Evolutionary conservation across 257 asterid genomes (phyloP).

Genomic region (Solanum bulbocastanum): DNA sequence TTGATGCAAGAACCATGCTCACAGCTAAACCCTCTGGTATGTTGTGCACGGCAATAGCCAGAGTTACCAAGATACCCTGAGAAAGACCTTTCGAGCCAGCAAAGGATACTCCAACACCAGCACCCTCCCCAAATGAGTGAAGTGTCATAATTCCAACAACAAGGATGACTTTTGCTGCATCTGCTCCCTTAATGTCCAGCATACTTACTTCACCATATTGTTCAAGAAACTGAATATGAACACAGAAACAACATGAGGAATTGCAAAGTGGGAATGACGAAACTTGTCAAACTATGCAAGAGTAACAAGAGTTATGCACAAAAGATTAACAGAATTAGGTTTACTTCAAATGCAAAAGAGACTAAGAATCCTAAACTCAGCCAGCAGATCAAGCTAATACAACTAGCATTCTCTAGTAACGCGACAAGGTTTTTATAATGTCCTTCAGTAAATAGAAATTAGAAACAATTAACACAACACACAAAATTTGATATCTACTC

Average conservation of each 20-base stretch:
- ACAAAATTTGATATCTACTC: neutral
- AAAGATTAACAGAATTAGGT: neutral
- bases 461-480: neutral
- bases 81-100: constrained; percentile 97
- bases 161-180: constrained; percentile 86
- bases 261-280: neutral
- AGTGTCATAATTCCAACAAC: constrained; percentile 98
- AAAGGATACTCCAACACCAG: constrained; percentile 98
- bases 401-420: neutral
- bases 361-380: neutral
- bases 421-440: neutral
- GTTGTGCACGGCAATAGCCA: constrained; percentile 98
- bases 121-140: constrained; percentile 98
- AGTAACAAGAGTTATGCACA: neutral
- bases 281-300: neutral
- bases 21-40: constrained; percentile 99
- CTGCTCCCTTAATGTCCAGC: constrained; percentile 99
- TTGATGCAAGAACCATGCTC: constrained; percentile 95
- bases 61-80: constrained; percentile 85
- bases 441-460: neutral
- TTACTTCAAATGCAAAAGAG: neutral
- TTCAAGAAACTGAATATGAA: constrained; percentile 58
- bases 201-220: constrained; percentile 96
- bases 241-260: neutral
- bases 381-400: neutral